A percentile compares a stretch with the other conserved stretches of the same genome.
Evolutionary conservation across 345 rosid species (phyloP).

Genomic region (Lumnitzera racemosa): DNA sequence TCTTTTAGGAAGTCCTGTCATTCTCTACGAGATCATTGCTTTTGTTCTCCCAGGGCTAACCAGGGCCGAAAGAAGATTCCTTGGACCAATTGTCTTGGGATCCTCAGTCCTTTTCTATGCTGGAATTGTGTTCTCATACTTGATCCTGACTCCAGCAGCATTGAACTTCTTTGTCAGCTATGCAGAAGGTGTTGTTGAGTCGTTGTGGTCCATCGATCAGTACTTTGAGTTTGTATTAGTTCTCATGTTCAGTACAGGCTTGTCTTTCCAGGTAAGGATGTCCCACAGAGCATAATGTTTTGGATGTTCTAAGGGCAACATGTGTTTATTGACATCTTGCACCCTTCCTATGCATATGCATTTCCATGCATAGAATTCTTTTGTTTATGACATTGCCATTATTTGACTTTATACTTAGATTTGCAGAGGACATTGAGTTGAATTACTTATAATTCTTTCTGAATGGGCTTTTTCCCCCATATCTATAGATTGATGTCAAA

Average conservation of each 20-base stretch:
- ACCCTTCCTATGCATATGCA: background rate
- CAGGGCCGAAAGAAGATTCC: conserved; percentile 76
- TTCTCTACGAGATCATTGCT: conserved; percentile 88
- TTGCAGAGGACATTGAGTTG: too few relatives aligned
- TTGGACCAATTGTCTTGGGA: conserved; percentile 89
- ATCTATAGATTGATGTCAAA: too few relatives aligned
- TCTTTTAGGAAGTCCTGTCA: conserved; percentile 86
- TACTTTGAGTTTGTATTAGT: conserved; percentile 95
- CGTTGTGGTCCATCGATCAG: conserved; percentile 97
- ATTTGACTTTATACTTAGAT: too few relatives aligned
- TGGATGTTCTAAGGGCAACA: background rate
- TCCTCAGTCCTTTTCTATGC: conserved; percentile 90
- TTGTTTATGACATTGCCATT: too few relatives aligned
- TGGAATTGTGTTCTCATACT: conserved; percentile 79
- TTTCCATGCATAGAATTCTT: too few relatives aligned
- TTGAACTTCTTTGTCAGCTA: conserved; percentile 88
- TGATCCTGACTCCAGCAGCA: conserved; percentile 88
- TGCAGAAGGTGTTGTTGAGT: conserved; percentile 96
- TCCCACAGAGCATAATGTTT: background rate
- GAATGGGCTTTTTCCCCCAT: too few relatives aligned
- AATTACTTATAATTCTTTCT: too few relatives aligned
- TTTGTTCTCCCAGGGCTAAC: conserved; percentile 97
- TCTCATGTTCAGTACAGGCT: conserved; percentile 98
- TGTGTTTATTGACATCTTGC: background rate
- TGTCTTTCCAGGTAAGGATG: conserved; percentile 78